A percentile compares a stretch with the other conserved stretches of the same genome.
phyloP scores from a whole-genome alignment of 1,284 basidiomycete species.

The Moesziomyces antarcticus region DNA sequence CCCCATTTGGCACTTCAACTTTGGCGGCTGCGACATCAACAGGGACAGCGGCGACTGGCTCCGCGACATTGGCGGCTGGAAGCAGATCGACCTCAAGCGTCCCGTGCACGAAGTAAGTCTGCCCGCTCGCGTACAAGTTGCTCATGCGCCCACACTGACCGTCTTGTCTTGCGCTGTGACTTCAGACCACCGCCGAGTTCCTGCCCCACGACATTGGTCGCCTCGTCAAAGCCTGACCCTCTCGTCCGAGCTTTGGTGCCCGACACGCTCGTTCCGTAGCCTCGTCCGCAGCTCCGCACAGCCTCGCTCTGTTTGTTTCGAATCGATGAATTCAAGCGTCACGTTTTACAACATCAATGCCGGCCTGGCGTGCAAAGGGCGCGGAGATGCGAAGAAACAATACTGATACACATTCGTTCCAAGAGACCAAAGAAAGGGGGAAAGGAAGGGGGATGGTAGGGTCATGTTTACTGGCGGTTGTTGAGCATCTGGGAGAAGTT shows the following conservation, averaged over 20 bases:
- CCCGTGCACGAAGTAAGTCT: conserved; percentile 29
- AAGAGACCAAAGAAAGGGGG: background rate
- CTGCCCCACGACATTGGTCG: conserved; percentile 47
- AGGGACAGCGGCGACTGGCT: conserved; percentile 43
- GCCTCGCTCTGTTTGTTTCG: background rate
- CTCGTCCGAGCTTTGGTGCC: too few species aligned
- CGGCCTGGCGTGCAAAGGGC: too few species aligned
- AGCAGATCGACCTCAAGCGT: conserved; percentile 36
- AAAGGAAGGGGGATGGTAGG: too few species aligned
- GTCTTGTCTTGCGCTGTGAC: background rate
- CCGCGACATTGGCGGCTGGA: conserved; percentile 47
- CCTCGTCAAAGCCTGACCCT: conserved; percentile 46
- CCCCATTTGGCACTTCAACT: conserved; percentile 40
- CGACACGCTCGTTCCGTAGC: background rate
- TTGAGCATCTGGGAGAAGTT: conserved; percentile 56
- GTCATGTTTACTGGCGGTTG: conserved; percentile 31
- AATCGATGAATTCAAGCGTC: too few species aligned
- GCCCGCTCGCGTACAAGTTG: background rate
- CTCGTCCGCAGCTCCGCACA: background rate
- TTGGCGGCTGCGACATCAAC: conserved; percentile 47
- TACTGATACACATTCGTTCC: conserved; percentile 18
- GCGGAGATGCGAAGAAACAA: background rate
- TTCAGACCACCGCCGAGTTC: conserved; percentile 26
- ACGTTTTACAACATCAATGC: too few species aligned
- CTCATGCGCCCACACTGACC: background rate